phyloP scores from a whole-genome alignment of 495 filamentous ascomycete species.

The Penicillium argentinense region DNA sequence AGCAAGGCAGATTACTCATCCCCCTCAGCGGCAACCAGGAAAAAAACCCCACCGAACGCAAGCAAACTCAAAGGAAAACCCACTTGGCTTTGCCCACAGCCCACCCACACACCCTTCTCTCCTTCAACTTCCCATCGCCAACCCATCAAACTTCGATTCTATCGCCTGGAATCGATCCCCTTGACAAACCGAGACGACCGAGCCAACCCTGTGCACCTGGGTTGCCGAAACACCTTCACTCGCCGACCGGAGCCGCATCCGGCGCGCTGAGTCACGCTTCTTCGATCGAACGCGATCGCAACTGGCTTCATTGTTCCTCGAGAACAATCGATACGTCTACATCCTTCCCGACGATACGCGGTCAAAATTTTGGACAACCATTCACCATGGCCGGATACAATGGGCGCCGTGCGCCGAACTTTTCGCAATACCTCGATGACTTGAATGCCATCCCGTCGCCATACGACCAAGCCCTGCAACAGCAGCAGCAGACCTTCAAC shows the following conservation, averaged over 20 bases:
- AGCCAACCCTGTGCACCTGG: not conserved
- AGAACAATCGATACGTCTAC: not conserved
- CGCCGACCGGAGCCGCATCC: conserved; percentile 22
- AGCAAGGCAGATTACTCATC: conserved; percentile 21
- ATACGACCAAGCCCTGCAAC: conserved; percentile 61
- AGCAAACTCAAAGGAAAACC: conserved; percentile 17
- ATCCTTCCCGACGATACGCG: no score
- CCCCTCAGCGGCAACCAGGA: not conserved
- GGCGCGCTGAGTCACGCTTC: conserved; percentile 19
- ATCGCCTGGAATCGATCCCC: conserved; percentile 6
- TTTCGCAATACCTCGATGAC: conserved; percentile 84
- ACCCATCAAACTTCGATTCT: conserved; percentile 6
- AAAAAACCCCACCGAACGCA: no score
- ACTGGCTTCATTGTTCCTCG: conserved; percentile 1
- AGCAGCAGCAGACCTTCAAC: conserved; percentile 52
- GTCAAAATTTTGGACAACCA: not conserved
- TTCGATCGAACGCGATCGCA: not conserved
- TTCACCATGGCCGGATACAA: conserved; percentile 65
- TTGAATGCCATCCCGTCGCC: conserved; percentile 74
- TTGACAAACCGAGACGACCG: no score
- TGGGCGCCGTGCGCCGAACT: conserved; percentile 73
- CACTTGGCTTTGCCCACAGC: conserved; percentile 3
- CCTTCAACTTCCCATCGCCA: conserved; percentile 8
- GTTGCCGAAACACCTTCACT: conserved; percentile 1
- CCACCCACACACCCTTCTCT: conserved; percentile 6